These are phyloP conservation scores for Amanita muscaria DNA, from an alignment of 768 basidiomycete species.

Conservation along the genomic window DNA sequence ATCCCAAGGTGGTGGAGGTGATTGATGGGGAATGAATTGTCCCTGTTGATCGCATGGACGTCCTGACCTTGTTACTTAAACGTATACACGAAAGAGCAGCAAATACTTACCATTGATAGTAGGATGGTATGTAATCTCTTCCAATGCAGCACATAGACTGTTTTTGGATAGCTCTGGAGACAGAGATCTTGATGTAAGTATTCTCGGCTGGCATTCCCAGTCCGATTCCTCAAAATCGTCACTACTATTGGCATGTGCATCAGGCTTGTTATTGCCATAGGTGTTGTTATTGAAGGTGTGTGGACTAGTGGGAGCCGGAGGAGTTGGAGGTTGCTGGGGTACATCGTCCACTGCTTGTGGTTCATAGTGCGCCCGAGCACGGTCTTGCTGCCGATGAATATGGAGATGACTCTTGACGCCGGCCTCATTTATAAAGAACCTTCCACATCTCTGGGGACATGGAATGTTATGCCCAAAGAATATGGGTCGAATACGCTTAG, in stretches of 20 bases:
- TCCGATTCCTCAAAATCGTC: not conserved
- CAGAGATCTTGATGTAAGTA: not conserved
- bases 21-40: too few relatives aligned
- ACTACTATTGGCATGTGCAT: not conserved
- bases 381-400: not conserved
- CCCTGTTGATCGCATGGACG: not conserved
- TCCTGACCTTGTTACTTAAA: not conserved
- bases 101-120: not conserved
- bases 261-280: not conserved
- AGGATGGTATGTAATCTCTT: not conserved
- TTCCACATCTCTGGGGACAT: not conserved
- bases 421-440: not conserved
- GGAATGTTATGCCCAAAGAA: not conserved
- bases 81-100: not conserved
- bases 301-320: not conserved
- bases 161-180: not conserved
- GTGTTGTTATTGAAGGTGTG: not conserved
- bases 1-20: too few relatives aligned
- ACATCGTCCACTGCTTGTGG: not conserved
- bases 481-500: too few relatives aligned
- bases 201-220: too few relatives aligned
- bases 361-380: not conserved
- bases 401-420: slow-evolving; percentile 1
- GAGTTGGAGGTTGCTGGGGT: not conserved
- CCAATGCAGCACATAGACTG: not conserved